Base-by-base conservation (phyloP, 192 early-diverging fungal species). In the Haplosporangium gracile region DNA sequence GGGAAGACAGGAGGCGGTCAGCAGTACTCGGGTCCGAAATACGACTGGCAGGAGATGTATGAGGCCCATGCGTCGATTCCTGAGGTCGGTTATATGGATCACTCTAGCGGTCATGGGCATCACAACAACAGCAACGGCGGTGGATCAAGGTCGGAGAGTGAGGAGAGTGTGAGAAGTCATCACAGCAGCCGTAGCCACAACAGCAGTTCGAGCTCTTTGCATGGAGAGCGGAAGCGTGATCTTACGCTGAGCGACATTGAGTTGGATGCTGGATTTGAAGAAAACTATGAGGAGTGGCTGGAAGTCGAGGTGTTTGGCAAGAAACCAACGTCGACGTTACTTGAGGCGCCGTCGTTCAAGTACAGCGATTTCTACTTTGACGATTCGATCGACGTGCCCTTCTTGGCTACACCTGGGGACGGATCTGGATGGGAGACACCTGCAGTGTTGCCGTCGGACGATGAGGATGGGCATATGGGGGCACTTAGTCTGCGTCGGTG, bases 251-350 rank as follows among this genome's bases (percentile, higher is more conserved):
- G 72, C 42, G 89, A 89, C 42, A 87, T 91, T 45, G 88, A 91
- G 40, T 72, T 95, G 55, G 95, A 95, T 65, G 82, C 79, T 3
- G 88, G 89, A 22, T 96, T 95, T 77, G 88, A 89, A 74, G 83
- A 90, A 36, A 92, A 94, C 60, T 96, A 94, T 75, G 90, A 94
- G 75, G 88, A 92, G 43, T 96, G 95, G 95, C 85, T 93, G 8
- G 90, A 92, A 53, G 88, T 89, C 6, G 92, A 92, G 71, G 91
- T 92, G 4, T 91, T 88, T 79, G 84, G 84, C n/a, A 86, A 81
- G 63, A 77, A 60, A 26, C 43, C n/a, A 10, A 39, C 43, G 24
- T 24, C 70, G 3, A 8, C 79, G 24, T 24, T 78, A 42, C 57
- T 86, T n/a, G 63, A 77, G 5, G 49, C 74, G 24, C 53, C 79